Evolutionary conservation across 164 flowering plant genomes (phyloP).

Genomic region (Piper betle): DNA sequence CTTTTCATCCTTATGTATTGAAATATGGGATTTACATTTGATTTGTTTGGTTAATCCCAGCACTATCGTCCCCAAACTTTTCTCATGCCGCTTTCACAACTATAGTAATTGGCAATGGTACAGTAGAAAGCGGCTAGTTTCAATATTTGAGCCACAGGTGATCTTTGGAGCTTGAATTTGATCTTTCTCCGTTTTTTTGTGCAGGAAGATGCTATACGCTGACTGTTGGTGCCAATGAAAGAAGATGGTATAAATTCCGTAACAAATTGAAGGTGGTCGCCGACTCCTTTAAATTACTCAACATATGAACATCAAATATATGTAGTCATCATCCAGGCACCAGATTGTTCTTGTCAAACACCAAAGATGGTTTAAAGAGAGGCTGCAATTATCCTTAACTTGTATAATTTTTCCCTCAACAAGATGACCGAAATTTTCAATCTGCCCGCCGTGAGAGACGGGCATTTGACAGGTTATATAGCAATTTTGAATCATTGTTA

Average conservation of each 20-base stretch:
- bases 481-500: no score
- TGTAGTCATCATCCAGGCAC: no score
- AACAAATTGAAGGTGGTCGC: slow-evolving; percentile 71
- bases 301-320: slow-evolving; percentile 21
- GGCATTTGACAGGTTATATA: no score
- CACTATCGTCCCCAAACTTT: slow-evolving; percentile 50
- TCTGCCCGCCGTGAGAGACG: no score
- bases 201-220: slow-evolving; percentile 69
- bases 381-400: no score
- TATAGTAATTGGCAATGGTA: slow-evolving; percentile 73
- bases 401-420: no score
- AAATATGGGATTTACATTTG: no score
- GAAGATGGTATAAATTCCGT: slow-evolving; percentile 56
- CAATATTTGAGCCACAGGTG: not conserved
- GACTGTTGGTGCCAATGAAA: slow-evolving; percentile 67
- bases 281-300: slow-evolving; percentile 63
- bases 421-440: no score
- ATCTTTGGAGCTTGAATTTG: not conserved
- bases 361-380: no score
- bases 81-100: slow-evolving; percentile 59
- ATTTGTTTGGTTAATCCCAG: no score
- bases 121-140: not conserved
- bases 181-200: not conserved
- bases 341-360: no score
- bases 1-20: no score